Evolutionary conservation across 2,329 filamentous ascomycete genomes (phyloP).

Genomic region (Fusarium sterilihyphosum): DNA sequence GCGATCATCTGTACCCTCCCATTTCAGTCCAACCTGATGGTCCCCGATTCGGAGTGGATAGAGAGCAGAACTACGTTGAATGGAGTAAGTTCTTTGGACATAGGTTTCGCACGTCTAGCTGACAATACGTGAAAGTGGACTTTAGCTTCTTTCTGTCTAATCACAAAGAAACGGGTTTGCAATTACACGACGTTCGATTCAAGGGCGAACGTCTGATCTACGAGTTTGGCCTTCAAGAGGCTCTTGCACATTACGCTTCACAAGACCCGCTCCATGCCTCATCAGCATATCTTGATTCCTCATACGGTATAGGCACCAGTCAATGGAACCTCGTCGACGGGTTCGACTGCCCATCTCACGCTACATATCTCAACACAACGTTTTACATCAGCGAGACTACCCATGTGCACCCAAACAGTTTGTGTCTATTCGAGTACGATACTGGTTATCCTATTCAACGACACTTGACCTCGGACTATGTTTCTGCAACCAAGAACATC

Average conservation of each 20-base stretch:
- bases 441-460: conserved; percentile 60
- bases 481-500: conserved; percentile 58
- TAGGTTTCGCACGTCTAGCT: not conserved
- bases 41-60: conserved; percentile 15
- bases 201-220: conserved; percentile 66
- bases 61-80: conserved; percentile 22
- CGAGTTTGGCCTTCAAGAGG: conserved; percentile 65
- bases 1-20: conserved; percentile 8
- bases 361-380: conserved; percentile 59
- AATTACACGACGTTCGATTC: conserved; percentile 62
- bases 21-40: conserved; percentile 17
- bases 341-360: conserved; percentile 62
- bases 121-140: conserved; percentile 49
- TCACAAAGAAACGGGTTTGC: conserved; percentile 58
- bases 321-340: conserved; percentile 57
- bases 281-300: conserved; percentile 58
- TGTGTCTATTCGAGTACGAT: conserved; percentile 66
- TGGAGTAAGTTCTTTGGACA: conserved; percentile 13
- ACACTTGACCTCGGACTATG: conserved; percentile 55
- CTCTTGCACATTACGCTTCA: conserved; percentile 62
- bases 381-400: conserved; percentile 57
- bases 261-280: conserved; percentile 58
- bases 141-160: conserved; percentile 61
- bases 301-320: conserved; percentile 59
- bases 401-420: conserved; percentile 57